phyloP scores from a whole-genome alignment of 768 basidiomycete genomes.

The Psilocybe cyanescens region DNA sequence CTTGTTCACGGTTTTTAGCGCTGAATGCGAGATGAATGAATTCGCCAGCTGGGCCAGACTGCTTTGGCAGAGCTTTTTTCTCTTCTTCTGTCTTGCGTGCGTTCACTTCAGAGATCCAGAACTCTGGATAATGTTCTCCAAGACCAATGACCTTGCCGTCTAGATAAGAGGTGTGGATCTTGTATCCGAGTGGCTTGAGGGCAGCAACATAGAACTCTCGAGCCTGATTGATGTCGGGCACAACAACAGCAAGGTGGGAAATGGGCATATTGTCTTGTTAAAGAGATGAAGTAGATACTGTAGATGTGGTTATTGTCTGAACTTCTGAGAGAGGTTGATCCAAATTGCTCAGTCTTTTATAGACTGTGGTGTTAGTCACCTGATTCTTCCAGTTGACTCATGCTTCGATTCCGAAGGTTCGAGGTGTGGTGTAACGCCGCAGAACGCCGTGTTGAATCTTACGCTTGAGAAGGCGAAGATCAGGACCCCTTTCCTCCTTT shows the following conservation, averaged over 20 bases:
- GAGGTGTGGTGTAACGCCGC: no score
- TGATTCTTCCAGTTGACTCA: background rate
- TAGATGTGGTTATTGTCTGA: background rate
- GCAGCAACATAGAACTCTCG: constrained; percentile 24
- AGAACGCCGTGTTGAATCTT: no score
- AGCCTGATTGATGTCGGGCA: constrained; percentile 16
- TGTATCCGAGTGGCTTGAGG: constrained; percentile 28
- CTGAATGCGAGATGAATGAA: constrained; percentile 28
- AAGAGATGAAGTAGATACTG: background rate
- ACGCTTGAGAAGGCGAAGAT: no score
- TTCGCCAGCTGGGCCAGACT: constrained; percentile 3
- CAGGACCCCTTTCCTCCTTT: no score
- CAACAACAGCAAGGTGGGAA: constrained; percentile 19
- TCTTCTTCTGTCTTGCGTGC: constrained; percentile 6
- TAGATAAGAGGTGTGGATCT: constrained; percentile 13
- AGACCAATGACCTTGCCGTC: constrained; percentile 26
- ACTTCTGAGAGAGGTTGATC: background rate
- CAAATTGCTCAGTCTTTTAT: background rate
- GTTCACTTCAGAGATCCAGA: constrained; percentile 22
- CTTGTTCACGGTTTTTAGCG: constrained; percentile 24
- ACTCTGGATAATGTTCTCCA: constrained; percentile 21
- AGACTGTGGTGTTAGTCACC: background rate
- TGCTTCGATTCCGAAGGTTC: background rate
- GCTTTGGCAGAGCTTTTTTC: constrained; percentile 1
- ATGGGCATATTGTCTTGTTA: constrained; percentile 21